Base-by-base conservation (phyloP, 2,329 filamentous ascomycete genomes). In the Ilyonectria destructans region DNA sequence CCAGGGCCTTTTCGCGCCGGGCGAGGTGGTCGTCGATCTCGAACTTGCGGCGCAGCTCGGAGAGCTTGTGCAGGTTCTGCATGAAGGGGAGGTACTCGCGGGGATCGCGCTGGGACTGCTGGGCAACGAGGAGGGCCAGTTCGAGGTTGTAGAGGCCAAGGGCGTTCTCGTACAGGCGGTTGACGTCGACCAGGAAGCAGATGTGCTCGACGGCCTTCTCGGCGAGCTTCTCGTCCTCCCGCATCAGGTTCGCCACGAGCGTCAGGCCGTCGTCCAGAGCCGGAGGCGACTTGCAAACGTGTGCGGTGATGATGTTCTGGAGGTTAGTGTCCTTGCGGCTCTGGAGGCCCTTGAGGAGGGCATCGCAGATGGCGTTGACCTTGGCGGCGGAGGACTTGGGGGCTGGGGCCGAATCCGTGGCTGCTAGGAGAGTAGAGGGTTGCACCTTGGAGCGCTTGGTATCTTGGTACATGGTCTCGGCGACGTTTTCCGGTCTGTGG, bases 201-300 rank as follows among this genome's bases (percentile, higher is more conserved):
- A 99, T 98, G 77, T 99, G 96, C 78, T 98, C 95, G 23, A 98
- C 92, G 0, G 96, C 96, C 79, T 92, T 92, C 73, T 98, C 96
- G 0, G 94, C 94, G 72, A 95, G 86, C 59, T 90, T 88, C 48
- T 90, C 85, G 57, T 92, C 89, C 72, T 92, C 88, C 62, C 88
- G 86, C 85, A 90, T 88, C 40, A 99, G 83, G 61, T 91, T 88
- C 4, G 94, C 92, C 37, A 98, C 93, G 35, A 98, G 90, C 2
- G 84, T 84, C 58, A 99, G 85, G 3, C 95, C 96, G 68, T 96
- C 92, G 65, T 97, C 93, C 1, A 98, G 88, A 58, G 97, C 96
- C 7, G 96, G 95, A 0, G 96, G 96, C 4, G 86, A 89, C 80
- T 98, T 99, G 88, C 94, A 98, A 40, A 98, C 94, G 77, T 98